Base-by-base conservation (phyloP, 1,139 yeast genomes). In the Saccharomycopsis phalli region DNA sequence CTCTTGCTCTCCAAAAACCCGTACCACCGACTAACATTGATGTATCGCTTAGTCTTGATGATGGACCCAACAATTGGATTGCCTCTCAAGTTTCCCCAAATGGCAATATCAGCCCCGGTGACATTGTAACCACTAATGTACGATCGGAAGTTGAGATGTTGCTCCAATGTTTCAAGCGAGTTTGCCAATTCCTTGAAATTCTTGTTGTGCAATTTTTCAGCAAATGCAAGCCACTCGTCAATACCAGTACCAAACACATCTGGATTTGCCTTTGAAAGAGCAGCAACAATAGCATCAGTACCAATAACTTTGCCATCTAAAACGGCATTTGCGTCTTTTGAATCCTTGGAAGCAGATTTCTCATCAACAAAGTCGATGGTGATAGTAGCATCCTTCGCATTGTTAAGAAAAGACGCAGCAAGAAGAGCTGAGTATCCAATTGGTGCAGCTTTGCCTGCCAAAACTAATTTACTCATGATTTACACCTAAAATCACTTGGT, bases 21-120 rank as follows among this genome's bases (percentile, higher is more conserved):
- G 72, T 86, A 91, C 97, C 97, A 91, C 68, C 98, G 81, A 41
- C 95, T 76, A 50, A 91, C 74, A 63, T 88, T 87, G 58, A 78
- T 70, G 64, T 81, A 86, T 25, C 80, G 81, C 41, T 81, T 83
- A 62, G 76, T 82, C 68, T 86, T 88, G 60, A 88, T 71, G 48
- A 84, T 78, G 10, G 95, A 83, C 23, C 91, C 95, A 69, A 87
- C 86, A 58, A 91, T 79, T 41, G 94, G 86, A 59, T 91, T 88
- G 50, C 94, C 83, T 65, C 96, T 77, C 53, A 91, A 70, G 34
- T 81, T 83, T 61, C 97, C 97, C 96, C 96, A 91, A 23, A 82
- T 70, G 13, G 93, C 84, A 47, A 86, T 67, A 62, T 91, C 98
- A 41, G 94, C 93, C 42, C 77, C 62, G 10, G 93, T 66, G 47